Evolutionary conservation across 179 eudicot genomes (phyloP).

Genomic region (Drosera spatulata): DNA sequence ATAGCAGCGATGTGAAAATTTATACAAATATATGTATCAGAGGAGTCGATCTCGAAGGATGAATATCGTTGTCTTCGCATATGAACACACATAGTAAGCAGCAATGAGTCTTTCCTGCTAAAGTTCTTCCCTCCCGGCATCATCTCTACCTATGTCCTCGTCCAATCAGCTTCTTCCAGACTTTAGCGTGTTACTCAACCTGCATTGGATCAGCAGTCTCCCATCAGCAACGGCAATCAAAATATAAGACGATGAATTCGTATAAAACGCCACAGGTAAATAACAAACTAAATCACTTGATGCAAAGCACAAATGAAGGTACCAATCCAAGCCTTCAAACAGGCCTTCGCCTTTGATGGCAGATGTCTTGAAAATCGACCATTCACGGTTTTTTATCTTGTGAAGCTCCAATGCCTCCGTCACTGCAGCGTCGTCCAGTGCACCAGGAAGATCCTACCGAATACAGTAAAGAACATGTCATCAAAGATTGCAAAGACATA

Average conservation of each 20-base stretch:
- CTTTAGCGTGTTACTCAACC: constrained; percentile 93
- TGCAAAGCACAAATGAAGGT: constrained; percentile 4
- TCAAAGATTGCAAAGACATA: too few relatives aligned
- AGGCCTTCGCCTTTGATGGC: constrained; percentile 99
- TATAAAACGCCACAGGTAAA: background rate
- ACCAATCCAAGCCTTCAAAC: constrained; percentile 98
- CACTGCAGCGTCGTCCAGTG: constrained; percentile 90
- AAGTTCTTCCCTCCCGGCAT: constrained; percentile 1
- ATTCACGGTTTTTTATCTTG: constrained; percentile 92
- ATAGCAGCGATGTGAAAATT: too few relatives aligned
- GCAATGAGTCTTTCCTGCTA: background rate
- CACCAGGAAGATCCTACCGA: constrained; percentile 93
- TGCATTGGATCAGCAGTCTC: constrained; percentile 9
- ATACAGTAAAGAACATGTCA: background rate
- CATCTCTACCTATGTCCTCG: constrained; percentile 1
- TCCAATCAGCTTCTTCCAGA: constrained; percentile 54
- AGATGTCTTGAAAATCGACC: constrained; percentile 96
- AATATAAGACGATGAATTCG: background rate
- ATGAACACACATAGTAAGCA: too few relatives aligned
- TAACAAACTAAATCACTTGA: background rate
- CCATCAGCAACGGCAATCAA: background rate
- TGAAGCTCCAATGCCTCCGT: constrained; percentile 93
- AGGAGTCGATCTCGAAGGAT: too few relatives aligned
- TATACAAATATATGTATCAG: too few relatives aligned
- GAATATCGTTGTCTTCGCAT: too few relatives aligned